Evolutionary conservation across 1,284 basidiomycete genomes (phyloP).

Genomic region (Bjerkandera adusta): DNA sequence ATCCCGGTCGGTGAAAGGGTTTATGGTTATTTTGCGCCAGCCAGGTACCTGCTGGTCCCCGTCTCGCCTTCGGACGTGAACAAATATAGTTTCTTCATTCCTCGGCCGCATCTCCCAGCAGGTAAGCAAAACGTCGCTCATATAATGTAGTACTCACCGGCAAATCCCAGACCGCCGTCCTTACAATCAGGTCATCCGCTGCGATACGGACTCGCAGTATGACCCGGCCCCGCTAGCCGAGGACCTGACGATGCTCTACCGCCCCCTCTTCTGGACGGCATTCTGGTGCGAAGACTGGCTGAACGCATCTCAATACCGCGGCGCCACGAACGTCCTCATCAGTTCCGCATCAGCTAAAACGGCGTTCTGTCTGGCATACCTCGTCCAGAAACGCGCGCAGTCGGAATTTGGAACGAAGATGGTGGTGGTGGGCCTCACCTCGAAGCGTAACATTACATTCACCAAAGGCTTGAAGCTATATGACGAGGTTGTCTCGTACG

Average conservation of each 20-base stretch:
- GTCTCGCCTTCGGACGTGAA: conserved; percentile 49
- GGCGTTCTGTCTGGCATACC: conserved; percentile 61
- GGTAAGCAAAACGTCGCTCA: conserved; percentile 32
- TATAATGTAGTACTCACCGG: background rate
- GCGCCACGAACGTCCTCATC: conserved; percentile 46
- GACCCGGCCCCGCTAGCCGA: conserved; percentile 42
- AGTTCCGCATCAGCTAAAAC: conserved; percentile 68
- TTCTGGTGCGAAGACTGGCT: conserved; percentile 73
- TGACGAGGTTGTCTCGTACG: conserved; percentile 52
- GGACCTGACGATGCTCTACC: conserved; percentile 63
- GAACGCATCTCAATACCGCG: conserved; percentile 42
- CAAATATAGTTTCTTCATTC: conserved; percentile 50
- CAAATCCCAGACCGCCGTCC: conserved; percentile 52
- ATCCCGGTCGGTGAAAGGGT: conserved; percentile 53
- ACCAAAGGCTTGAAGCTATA: conserved; percentile 52
- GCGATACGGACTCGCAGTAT: conserved; percentile 52
- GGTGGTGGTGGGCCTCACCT: conserved; percentile 55
- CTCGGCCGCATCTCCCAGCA: conserved; percentile 53
- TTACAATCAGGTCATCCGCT: conserved; percentile 63
- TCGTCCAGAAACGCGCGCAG: conserved; percentile 39
- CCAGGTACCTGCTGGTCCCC: conserved; percentile 50
- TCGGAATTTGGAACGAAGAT: conserved; percentile 1
- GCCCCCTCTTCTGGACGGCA: conserved; percentile 67
- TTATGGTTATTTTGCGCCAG: conserved; percentile 61
- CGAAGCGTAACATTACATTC: conserved; percentile 50